Evolutionary conservation across 176 grass and related monocot genomes (phyloP), one percentile per base, ranked within the genome.

Genomic region (Oryza meridionalis): DNA sequence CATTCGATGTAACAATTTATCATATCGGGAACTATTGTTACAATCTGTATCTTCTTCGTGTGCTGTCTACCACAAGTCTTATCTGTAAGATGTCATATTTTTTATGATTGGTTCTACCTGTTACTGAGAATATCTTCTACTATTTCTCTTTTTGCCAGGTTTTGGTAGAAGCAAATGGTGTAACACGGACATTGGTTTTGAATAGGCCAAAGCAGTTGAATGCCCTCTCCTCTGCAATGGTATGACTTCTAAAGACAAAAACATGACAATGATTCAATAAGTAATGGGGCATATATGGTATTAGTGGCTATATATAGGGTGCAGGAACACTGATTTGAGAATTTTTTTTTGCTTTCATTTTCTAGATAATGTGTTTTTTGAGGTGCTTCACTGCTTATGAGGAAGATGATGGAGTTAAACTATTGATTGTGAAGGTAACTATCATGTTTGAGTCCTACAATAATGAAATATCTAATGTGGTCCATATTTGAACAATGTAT

Each of bases 171-270:
- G 78, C 76, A 88, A 87, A 90, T 87, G 96, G 91, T 21, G 90
- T 27, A 40, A 91, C 91, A 83, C 89, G 96, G 69, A 90, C 89
- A 72, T 78, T 99, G 77, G 85, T 91, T 49, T 62, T 99, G 67
- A 99, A 99, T 81, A 92, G 96, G 73, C 91, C 93, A 90, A 92
- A 40, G 67, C 96, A 94, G 81, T 77, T 99, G 51, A 96, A 99
- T 90, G 93, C 93, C 11, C 81, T 92, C 33, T 94, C 93, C 42
- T 88, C 89, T 75, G 14, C 83, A 75, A 98, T 98, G 96, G 96
- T 95, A 86, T 67, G 66, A 11, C 38, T 31, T 5, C 24, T 67
- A 82, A 17, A 66, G 38, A 77, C 2, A 43, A 19, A 55, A 7
- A 5, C 37, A 7, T 44, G 2, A 70, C 62, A 58, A 79, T 43